phyloP scores from a whole-genome alignment of 257 asterid genomes.

The Solanum peruvianum region DNA sequence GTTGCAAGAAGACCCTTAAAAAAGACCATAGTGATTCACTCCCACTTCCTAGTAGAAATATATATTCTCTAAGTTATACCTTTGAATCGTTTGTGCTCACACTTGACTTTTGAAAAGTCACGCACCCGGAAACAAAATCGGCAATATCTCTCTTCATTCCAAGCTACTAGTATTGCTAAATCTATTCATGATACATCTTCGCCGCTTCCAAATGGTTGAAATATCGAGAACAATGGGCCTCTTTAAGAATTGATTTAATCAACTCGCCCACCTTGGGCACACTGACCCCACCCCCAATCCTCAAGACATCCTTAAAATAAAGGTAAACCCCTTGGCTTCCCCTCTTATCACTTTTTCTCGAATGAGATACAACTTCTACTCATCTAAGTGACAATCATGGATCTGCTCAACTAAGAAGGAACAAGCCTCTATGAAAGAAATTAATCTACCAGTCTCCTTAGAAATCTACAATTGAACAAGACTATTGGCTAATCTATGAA shows the following conservation, averaged over 20 bases:
- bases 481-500: not conserved
- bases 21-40: not conserved
- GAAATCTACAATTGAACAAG: not conserved
- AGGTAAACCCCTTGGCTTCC: not conserved
- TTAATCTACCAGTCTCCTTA: not conserved
- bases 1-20: not conserved
- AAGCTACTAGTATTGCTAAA: too few relatives aligned
- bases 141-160: too few relatives aligned
- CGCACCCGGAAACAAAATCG: too few relatives aligned
- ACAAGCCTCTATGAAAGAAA: not conserved
- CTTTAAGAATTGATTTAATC: not conserved
- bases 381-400: not conserved
- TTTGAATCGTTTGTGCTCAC: not conserved
- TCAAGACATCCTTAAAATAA: not conserved
- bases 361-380: not conserved
- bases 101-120: not conserved
- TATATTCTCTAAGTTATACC: not conserved
- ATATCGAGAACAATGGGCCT: not conserved
- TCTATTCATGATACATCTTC: too few relatives aligned
- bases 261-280: not conserved
- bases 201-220: not conserved
- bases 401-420: not conserved
- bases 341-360: not conserved
- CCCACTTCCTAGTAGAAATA: not conserved
- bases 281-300: not conserved